Evolutionary conservation across 2,329 filamentous ascomycete genomes (phyloP), one percentile per base, ranked within the genome.

Genomic region (Diplodia seriata): DNA sequence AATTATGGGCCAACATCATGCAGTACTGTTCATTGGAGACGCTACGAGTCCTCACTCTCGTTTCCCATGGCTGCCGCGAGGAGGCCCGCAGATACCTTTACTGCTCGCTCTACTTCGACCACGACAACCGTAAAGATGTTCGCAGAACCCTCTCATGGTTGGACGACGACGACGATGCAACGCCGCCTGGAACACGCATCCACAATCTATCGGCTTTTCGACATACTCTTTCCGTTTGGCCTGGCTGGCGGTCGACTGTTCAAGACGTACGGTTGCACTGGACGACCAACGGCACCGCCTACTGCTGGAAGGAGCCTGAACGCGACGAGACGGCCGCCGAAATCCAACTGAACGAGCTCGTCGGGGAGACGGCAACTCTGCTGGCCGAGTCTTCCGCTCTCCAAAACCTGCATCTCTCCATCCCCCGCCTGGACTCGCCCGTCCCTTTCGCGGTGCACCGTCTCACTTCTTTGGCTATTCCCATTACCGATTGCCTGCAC

Each of bases 1-100:
- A 65, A 15, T 23, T 65, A 14, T 55, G 62, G 62, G 62, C 49
- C 8, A 18, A 43, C 23, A 31, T 55, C 50, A 65, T 65, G 50
- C 36, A 20, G 23, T 18, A 49, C 50, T 65, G 50, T 23, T 33
- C 62, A 3, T 2, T 50, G 3, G 14, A 31, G 4, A 43, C 51
- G 14, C 7, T 65, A n/a, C 29, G 33, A 51, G 18, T 6, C 23
- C 62, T 55, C 18, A 12, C 62, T 3, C 50, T 55, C 15, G 62
- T 65, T 15, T 65, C 62, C 31, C 33, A n/a, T 9, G 40, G 23
- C 36, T 55, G 49, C 18, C 43, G 23, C 14, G 50, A 43, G 20
- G 62, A 65, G 11, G 62, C 62, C 4, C 62, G 62, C 14, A 53
- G 47, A 29, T 18, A 12, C 5, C 50, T 65, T 29, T 65, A 53